A percentile compares a stretch with the other conserved stretches of the same genome.
Evolutionary conservation across 1,139 yeast species (phyloP).

Genomic region (Suhomyces guaymorum): DNA sequence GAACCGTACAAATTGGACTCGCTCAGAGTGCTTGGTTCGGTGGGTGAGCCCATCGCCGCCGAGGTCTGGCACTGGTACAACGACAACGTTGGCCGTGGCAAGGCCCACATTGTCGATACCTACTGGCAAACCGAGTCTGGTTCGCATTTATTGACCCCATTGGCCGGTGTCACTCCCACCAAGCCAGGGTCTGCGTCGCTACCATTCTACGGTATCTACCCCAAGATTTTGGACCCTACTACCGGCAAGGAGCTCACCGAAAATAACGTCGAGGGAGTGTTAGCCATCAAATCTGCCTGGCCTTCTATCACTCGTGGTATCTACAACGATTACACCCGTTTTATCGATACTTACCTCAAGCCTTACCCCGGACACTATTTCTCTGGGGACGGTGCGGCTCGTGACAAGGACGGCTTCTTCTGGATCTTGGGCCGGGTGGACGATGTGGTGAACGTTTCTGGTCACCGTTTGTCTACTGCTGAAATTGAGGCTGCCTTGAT

Average conservation of each 20-base stretch:
- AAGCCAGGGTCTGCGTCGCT: constrained; percentile 80
- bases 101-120: constrained; percentile 75
- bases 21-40: constrained; percentile 76
- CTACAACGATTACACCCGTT: constrained; percentile 68
- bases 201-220: constrained; percentile 74
- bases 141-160: constrained; percentile 68
- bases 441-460: constrained; percentile 80
- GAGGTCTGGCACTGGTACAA: constrained; percentile 94
- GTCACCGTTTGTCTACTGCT: constrained; percentile 78
- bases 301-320: constrained; percentile 80
- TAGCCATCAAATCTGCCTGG: constrained; percentile 72
- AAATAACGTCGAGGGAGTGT: constrained; percentile 71
- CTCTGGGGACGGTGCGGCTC: constrained; percentile 82
- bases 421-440: constrained; percentile 85
- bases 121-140: constrained; percentile 89
- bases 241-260: constrained; percentile 65
- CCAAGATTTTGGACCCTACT: constrained; percentile 70
- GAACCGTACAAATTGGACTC: constrained; percentile 66
- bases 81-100: constrained; percentile 71
- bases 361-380: constrained; percentile 72
- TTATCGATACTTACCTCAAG: constrained; percentile 67
- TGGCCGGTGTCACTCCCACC: constrained; percentile 73
- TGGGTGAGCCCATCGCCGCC: constrained; percentile 91
- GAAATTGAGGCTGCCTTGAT: constrained; percentile 80
- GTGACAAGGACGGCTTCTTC: constrained; percentile 73